A percentile compares a stretch with the other conserved stretches of the same genome.
These are phyloP conservation scores for Clohesyomyces aquaticus DNA, from an alignment of 495 filamentous ascomycete species.

Conservation along the genomic window DNA sequence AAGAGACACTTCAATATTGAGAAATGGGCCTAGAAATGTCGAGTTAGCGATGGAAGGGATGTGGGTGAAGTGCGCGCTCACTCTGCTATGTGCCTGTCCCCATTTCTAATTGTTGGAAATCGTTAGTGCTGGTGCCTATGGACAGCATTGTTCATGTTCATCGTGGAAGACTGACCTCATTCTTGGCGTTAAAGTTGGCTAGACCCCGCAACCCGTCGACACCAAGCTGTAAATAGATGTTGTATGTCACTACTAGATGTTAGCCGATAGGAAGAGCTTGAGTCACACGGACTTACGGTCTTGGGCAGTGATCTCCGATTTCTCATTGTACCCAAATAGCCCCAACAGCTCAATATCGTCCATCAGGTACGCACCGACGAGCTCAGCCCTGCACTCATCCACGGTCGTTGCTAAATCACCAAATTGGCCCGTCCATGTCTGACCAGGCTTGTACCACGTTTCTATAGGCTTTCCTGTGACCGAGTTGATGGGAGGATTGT, in stretches of 20 bases:
- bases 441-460: conserved; percentile 54
- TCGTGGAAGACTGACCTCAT: conserved; percentile 41
- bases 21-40: conserved; percentile 49
- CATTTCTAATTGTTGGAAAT: conserved; percentile 13
- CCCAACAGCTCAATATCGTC: conserved; percentile 49
- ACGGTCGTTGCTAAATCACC: conserved; percentile 51
- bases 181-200: conserved; percentile 51
- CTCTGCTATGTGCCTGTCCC: conserved; percentile 54
- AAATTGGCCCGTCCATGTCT: conserved; percentile 56
- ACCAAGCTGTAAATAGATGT: conserved; percentile 52
- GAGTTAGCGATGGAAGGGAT: background rate
- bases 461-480: conserved; percentile 50
- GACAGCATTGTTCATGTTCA: background rate
- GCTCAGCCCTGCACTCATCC: conserved; percentile 56
- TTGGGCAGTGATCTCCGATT: conserved; percentile 44
- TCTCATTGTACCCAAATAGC: conserved; percentile 50
- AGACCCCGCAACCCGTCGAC: conserved; percentile 53
- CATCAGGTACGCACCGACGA: conserved; percentile 52
- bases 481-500: conserved; percentile 51
- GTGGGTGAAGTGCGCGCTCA: conserved; percentile 26
- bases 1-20: conserved; percentile 51
- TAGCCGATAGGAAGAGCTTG: background rate
- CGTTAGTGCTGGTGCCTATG: background rate
- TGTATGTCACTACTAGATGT: conserved; percentile 49
- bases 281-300: conserved; percentile 36